Conservation (phyloP, 768 basidiomycete species). For the Asterophora lycoperdoides region DNA sequence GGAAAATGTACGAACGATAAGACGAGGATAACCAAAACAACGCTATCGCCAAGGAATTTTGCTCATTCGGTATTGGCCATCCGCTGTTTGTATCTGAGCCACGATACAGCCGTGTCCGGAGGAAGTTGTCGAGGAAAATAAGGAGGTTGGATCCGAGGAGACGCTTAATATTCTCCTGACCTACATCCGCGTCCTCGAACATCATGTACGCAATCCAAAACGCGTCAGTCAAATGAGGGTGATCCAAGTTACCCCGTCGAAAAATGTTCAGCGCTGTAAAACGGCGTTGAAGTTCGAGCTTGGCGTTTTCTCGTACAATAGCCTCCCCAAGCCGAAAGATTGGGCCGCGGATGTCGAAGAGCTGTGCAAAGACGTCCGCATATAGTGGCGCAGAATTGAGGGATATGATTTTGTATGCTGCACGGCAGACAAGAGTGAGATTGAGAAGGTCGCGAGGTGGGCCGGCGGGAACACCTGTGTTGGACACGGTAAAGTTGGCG, state of each 20-base stretch:
- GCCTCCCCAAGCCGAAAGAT: constrained; percentile 31
- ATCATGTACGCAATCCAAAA: constrained; percentile 54
- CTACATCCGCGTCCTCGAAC: constrained; percentile 49
- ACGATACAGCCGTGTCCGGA: constrained; percentile 37
- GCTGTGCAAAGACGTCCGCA: constrained; percentile 38
- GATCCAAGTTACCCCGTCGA: constrained; percentile 31
- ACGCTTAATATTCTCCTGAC: constrained; percentile 43
- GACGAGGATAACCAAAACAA: constrained; percentile 47
- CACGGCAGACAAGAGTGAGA: constrained; percentile 31
- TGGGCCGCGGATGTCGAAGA: constrained; percentile 46
- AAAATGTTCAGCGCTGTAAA: constrained; percentile 42
- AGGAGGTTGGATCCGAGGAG: constrained; percentile 41
- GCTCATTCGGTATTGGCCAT: constrained; percentile 46
- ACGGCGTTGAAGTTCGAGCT: constrained; percentile 43
- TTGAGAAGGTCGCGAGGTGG: constrained; percentile 30
- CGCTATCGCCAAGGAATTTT: constrained; percentile 42
- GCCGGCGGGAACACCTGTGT: constrained; percentile 21
- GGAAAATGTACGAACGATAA: constrained; percentile 25
- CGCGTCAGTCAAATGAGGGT: constrained; percentile 36
- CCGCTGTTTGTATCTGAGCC: constrained; percentile 35
- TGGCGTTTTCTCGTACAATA: constrained; percentile 28
- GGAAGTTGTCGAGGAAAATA: constrained; percentile 34
- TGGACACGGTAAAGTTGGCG: constrained; percentile 26
- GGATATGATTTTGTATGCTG: constrained; percentile 24
- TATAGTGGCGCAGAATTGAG: constrained; percentile 27